phyloP scores from a whole-genome alignment of 306 rosid species.

The Prunus kanzakura region DNA sequence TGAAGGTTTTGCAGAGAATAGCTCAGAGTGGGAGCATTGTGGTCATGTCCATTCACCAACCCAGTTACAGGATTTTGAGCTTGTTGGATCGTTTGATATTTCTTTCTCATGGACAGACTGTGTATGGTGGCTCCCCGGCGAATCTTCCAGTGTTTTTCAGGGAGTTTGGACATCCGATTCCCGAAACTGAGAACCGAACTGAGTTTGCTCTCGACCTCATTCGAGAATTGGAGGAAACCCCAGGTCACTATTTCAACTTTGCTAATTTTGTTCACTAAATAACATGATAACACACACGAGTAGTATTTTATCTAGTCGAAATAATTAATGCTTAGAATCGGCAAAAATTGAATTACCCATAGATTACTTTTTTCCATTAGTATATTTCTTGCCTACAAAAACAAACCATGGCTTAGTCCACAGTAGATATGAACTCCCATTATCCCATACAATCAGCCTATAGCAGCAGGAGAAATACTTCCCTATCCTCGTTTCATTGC shows the following conservation, averaged over 20 bases:
- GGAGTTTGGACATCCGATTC: constrained; percentile 76
- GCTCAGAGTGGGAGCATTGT: constrained; percentile 90
- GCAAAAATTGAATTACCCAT: background rate
- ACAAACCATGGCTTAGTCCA: constrained; percentile 12
- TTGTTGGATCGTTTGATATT: constrained; percentile 70
- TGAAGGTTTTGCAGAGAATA: constrained; percentile 74
- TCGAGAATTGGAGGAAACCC: constrained; percentile 69
- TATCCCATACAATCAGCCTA: background rate
- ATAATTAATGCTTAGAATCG: no score
- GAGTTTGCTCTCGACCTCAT: constrained; percentile 82
- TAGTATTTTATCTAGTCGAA: background rate
- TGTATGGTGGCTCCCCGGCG: constrained; percentile 61
- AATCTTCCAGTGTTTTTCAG: constrained; percentile 49
- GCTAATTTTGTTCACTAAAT: background rate
- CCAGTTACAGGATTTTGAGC: constrained; percentile 75
- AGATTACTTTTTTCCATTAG: background rate
- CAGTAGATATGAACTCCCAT: constrained; percentile 35
- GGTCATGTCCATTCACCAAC: constrained; percentile 80
- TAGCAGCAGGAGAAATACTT: constrained; percentile 14
- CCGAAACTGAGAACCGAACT: constrained; percentile 70
- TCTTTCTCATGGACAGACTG: constrained; percentile 83
- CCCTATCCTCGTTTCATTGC: no score
- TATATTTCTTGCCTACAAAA: background rate
- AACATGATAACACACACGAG: background rate
- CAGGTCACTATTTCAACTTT: constrained; percentile 1